Evolutionary conservation across 2,329 filamentous ascomycete genomes (phyloP).

Genomic region (Cordyceps javanica): DNA sequence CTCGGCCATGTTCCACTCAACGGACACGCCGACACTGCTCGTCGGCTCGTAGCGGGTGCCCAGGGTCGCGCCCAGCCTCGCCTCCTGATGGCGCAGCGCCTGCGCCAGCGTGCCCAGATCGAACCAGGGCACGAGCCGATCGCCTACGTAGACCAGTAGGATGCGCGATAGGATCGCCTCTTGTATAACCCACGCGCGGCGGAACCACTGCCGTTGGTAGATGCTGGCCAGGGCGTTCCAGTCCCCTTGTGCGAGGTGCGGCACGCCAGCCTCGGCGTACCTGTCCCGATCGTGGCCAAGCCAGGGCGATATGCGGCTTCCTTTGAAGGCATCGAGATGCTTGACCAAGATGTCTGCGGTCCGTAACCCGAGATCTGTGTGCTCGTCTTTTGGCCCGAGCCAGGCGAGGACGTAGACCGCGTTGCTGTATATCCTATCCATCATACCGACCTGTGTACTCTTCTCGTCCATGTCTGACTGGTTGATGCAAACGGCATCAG

Average conservation of each 20-base stretch:
- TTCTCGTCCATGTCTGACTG: conserved; percentile 22
- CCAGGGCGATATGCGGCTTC: conserved; percentile 19
- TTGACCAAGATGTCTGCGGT: conserved; percentile 13
- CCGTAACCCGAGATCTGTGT: conserved; percentile 15
- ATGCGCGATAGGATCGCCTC: conserved; percentile 21
- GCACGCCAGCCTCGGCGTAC: conserved; percentile 17
- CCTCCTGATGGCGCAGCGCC: conserved; percentile 17
- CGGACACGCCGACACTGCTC: conserved; percentile 18
- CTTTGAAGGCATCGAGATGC: conserved; percentile 14
- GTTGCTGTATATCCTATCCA: conserved; percentile 24
- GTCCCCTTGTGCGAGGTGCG: conserved; percentile 15
- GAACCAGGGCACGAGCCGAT: conserved; percentile 14
- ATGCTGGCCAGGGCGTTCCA: conserved; percentile 19
- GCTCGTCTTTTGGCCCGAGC: conserved; percentile 20
- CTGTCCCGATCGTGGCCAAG: conserved; percentile 17
- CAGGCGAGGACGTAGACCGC: conserved; percentile 21
- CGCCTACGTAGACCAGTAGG: conserved; percentile 21
- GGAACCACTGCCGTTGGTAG: conserved; percentile 24
- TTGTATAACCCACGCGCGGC: conserved; percentile 24
- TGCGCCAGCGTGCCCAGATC: conserved; percentile 18
- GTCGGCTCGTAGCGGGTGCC: conserved; percentile 16
- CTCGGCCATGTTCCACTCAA: conserved; percentile 22
- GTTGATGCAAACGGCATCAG: conserved; percentile 26
- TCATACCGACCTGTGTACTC: conserved; percentile 22
- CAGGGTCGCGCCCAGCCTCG: conserved; percentile 13